Conservation (phyloP, 192 early-diverging fungal species). For the Linnemannia exigua region DNA sequence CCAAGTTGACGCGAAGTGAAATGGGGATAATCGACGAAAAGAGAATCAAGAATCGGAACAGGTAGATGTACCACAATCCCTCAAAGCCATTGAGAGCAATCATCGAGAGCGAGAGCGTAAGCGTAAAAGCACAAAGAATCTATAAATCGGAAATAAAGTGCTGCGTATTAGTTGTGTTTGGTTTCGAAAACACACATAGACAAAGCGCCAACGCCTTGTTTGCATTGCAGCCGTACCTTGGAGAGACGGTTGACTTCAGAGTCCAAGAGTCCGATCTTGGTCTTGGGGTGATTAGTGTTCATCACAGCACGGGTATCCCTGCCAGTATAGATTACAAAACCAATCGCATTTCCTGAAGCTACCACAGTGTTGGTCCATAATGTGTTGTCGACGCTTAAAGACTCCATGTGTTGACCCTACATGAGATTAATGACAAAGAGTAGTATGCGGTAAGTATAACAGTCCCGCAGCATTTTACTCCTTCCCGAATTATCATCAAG, state of each 20-base stretch:
- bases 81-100: slow-evolving; percentile 91
- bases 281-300: slow-evolving; percentile 94
- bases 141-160: slow-evolving; percentile 21
- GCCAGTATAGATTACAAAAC: slow-evolving; percentile 93
- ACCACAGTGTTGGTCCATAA: slow-evolving; percentile 97
- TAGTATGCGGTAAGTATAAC: neutral
- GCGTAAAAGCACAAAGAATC: slow-evolving; percentile 90
- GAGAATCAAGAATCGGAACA: slow-evolving; percentile 94
- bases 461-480: neutral
- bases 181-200: neutral
- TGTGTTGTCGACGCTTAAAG: slow-evolving; percentile 90
- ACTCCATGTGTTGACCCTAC: slow-evolving; percentile 66
- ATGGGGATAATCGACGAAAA: slow-evolving; percentile 98
- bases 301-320: slow-evolving; percentile 94
- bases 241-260: slow-evolving; percentile 91
- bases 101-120: slow-evolving; percentile 86
- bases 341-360: slow-evolving; percentile 90
- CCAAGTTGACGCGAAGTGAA: slow-evolving; percentile 93
- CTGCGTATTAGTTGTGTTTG: neutral
- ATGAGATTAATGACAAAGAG: neutral
- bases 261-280: slow-evolving; percentile 93
- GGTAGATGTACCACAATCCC: slow-evolving; percentile 92
- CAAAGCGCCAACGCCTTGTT: no score
- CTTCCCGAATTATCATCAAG: neutral
- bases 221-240: slow-evolving; percentile 66